These are phyloP conservation scores for Starmera quercuum DNA, from an alignment of 805 yeast species.

Conservation along the genomic window DNA sequence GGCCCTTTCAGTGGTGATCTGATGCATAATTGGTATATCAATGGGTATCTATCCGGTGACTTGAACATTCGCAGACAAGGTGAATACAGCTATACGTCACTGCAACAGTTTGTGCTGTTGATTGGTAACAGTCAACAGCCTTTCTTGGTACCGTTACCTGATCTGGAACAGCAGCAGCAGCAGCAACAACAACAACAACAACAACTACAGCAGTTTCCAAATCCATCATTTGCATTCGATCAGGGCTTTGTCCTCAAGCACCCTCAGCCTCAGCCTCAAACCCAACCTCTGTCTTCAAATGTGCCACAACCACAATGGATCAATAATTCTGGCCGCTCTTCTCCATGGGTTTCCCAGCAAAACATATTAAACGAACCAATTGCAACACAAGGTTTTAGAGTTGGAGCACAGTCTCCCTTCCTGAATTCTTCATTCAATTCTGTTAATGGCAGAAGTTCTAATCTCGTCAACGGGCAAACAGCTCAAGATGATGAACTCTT, in stretches of 20 bases:
- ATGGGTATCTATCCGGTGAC: constrained; percentile 48
- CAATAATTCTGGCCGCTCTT: constrained; percentile 10
- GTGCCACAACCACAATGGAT: constrained; percentile 8
- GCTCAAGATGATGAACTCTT: constrained; percentile 22
- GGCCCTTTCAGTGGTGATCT: constrained; percentile 72
- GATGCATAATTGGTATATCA: constrained; percentile 75
- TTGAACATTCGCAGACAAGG: constrained; percentile 53
- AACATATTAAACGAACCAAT: constrained; percentile 2
- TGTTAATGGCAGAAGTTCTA: neutral
- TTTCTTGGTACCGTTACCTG: constrained; percentile 48
- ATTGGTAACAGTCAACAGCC: constrained; percentile 49
- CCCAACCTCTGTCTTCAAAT: neutral
- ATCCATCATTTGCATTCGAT: constrained; percentile 1
- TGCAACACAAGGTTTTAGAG: constrained; percentile 6
- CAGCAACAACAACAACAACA: constrained; percentile 3
- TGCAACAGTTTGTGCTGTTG: constrained; percentile 43
- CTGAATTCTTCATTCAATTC: constrained; percentile 1
- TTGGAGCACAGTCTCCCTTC: constrained; percentile 12
- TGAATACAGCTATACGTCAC: constrained; percentile 39
- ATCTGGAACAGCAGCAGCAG: constrained; percentile 3
- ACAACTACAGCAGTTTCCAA: constrained; percentile 2
- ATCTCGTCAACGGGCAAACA: neutral
- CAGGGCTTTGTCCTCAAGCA: constrained; percentile 1
- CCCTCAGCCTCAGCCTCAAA: constrained; percentile 1
- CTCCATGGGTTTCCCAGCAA: constrained; percentile 14